Percentiles rank a stretch among this genome's conserved stretches.
Evolutionary conservation across 2,329 filamentous ascomycete species (phyloP).

Genomic region (Tricladium varicosporioides): DNA sequence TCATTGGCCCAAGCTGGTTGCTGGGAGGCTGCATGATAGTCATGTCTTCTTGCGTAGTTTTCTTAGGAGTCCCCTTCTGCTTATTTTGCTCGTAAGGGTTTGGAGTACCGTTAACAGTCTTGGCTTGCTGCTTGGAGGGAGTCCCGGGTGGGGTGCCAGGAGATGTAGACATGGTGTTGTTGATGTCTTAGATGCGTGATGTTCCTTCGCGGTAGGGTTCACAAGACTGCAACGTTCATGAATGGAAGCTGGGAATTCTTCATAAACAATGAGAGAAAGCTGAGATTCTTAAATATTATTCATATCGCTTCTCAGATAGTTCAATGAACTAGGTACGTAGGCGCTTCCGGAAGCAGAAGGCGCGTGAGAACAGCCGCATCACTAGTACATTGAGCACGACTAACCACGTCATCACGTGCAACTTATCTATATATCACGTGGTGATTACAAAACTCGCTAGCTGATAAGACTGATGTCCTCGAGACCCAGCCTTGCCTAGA

Average conservation of each 20-base stretch:
- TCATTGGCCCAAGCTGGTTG: background rate
- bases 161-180: conserved; percentile 16
- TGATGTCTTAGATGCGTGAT: too few species aligned
- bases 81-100: background rate
- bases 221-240: background rate
- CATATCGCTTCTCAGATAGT: too few species aligned
- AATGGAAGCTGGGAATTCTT: too few species aligned
- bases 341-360: too few species aligned
- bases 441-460: background rate
- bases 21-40: background rate
- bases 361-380: too few species aligned
- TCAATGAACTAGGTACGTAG: too few species aligned
- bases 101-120: background rate
- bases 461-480: conserved; percentile 8
- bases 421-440: background rate
- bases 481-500: conserved; percentile 11
- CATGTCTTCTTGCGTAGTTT: background rate
- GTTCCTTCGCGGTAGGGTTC: too few species aligned
- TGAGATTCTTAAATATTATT: too few species aligned
- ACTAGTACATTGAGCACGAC: too few species aligned
- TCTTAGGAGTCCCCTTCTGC: conserved; percentile 7
- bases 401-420: conserved; percentile 1
- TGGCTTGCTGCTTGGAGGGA: conserved; percentile 3
- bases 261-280: too few species aligned
- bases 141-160: conserved; percentile 14